phyloP scores from a whole-genome alignment of 352 stramenopile species.

The Phytophthora vignae region DNA sequence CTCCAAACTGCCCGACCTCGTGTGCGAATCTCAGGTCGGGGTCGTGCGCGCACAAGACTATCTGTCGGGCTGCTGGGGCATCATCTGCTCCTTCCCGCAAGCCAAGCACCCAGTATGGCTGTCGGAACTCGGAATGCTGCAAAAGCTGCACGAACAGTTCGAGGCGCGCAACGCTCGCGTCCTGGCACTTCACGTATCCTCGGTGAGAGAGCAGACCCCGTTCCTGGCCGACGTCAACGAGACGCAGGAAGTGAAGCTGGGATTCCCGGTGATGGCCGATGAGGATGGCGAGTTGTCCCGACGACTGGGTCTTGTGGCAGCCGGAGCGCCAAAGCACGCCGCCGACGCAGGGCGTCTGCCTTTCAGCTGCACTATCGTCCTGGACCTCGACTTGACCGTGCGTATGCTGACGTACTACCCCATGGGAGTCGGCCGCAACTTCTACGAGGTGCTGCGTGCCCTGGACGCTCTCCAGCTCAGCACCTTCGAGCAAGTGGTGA shows the following conservation, averaged over 20 bases:
- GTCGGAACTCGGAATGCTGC: conserved; percentile 79
- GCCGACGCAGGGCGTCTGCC: conserved; percentile 63
- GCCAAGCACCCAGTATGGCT: conserved; percentile 80
- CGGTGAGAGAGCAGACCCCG: conserved; percentile 42
- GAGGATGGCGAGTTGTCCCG: conserved; percentile 72
- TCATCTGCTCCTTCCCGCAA: conserved; percentile 78
- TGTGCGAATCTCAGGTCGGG: conserved; percentile 75
- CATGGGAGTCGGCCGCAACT: conserved; percentile 73
- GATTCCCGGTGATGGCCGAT: conserved; percentile 77
- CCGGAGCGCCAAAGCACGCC: conserved; percentile 52
- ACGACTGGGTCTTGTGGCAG: conserved; percentile 56
- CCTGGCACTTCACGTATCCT: conserved; percentile 45
- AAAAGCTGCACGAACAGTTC: conserved; percentile 85
- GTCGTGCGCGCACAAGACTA: conserved; percentile 79
- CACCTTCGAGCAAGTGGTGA: conserved; percentile 80
- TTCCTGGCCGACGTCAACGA: conserved; percentile 85
- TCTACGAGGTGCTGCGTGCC: conserved; percentile 81
- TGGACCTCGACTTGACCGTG: conserved; percentile 83
- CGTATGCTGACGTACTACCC: conserved; percentile 73
- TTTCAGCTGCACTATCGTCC: conserved; percentile 70
- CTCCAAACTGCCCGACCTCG: conserved; percentile 75
- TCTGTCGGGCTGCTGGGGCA: conserved; percentile 71
- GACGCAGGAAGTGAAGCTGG: conserved; percentile 80
- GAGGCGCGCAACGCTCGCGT: conserved; percentile 78
- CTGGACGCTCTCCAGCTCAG: conserved; percentile 79